phyloP scores from a whole-genome alignment of 2,329 filamentous ascomycete species.

The Dryadomyces quercivorus region DNA sequence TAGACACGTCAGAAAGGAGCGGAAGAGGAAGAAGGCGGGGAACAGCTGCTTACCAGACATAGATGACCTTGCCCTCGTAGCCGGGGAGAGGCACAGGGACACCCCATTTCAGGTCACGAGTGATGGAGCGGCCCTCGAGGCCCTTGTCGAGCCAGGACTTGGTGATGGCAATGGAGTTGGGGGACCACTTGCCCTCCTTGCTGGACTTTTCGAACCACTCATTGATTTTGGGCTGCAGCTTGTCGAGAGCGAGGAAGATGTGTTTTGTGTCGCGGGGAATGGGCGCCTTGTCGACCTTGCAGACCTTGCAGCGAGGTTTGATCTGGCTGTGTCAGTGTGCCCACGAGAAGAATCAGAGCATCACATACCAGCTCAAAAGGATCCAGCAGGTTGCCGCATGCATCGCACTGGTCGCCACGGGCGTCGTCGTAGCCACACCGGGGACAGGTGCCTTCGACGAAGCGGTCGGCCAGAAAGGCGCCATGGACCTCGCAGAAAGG shows the following conservation, averaged over 20 bases:
- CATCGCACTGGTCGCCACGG: slow-evolving; percentile 51
- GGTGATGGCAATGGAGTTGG: slow-evolving; percentile 65
- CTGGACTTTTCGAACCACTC: slow-evolving; percentile 66
- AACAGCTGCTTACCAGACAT: slow-evolving; percentile 40
- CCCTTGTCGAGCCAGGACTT: slow-evolving; percentile 75
- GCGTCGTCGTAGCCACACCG: slow-evolving; percentile 62
- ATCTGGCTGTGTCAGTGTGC: slow-evolving; percentile 24
- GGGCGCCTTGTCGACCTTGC: slow-evolving; percentile 78
- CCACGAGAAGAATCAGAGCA: background rate
- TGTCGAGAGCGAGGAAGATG: slow-evolving; percentile 77
- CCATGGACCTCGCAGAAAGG: slow-evolving; percentile 65
- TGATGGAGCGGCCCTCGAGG: slow-evolving; percentile 77
- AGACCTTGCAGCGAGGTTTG: slow-evolving; percentile 90
- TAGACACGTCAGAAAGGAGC: background rate
- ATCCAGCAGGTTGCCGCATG: slow-evolving; percentile 60
- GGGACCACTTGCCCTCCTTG: slow-evolving; percentile 62
- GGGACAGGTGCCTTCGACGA: slow-evolving; percentile 67
- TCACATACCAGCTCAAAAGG: slow-evolving; percentile 45
- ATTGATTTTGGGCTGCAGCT: slow-evolving; percentile 64
- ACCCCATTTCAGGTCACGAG: slow-evolving; percentile 87
- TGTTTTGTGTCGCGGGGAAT: slow-evolving; percentile 77
- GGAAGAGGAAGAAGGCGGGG: background rate
- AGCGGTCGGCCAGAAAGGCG: slow-evolving; percentile 71
- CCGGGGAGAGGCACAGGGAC: slow-evolving; percentile 41
- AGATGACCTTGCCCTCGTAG: slow-evolving; percentile 61